Conservation (phyloP, 805 yeast species). For the Candida sonorensis region DNA sequence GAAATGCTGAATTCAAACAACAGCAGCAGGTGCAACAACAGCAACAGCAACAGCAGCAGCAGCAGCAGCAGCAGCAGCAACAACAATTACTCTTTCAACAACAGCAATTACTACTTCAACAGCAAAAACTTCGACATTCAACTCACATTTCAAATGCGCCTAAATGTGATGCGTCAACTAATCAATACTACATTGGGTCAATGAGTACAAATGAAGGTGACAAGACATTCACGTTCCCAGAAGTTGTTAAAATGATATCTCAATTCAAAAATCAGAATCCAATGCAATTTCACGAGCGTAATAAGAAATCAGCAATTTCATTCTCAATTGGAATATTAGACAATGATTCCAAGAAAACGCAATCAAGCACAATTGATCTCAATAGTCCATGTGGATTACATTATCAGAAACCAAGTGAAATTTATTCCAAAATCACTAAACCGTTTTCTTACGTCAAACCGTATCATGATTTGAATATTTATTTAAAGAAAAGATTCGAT, state of each 20-base stretch:
- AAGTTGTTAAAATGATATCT: slow-evolving; percentile 42
- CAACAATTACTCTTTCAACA: slow-evolving; percentile 5
- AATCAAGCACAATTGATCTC: too few species aligned
- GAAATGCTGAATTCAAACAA: background rate
- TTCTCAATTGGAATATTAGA: slow-evolving; percentile 41
- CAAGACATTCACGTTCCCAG: slow-evolving; percentile 49
- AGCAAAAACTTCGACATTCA: background rate
- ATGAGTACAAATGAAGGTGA: slow-evolving; percentile 27
- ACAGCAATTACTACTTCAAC: background rate
- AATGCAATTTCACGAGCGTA: slow-evolving; percentile 27
- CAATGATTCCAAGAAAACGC: slow-evolving; percentile 28
- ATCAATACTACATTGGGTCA: slow-evolving; percentile 63
- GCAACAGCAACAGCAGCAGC: background rate
- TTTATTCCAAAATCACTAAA: slow-evolving; percentile 62
- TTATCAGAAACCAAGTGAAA: slow-evolving; percentile 65
- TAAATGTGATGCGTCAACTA: slow-evolving; percentile 49
- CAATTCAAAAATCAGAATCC: slow-evolving; percentile 35
- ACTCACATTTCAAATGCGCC: slow-evolving; percentile 25
- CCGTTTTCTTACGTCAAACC: slow-evolving; percentile 93
- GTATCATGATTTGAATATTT: slow-evolving; percentile 72
- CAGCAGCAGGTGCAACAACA: background rate
- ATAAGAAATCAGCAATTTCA: slow-evolving; percentile 34
- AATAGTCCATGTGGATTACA: slow-evolving; percentile 31
- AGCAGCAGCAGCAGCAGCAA: slow-evolving; percentile 6
- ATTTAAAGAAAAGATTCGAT: slow-evolving; percentile 64